phyloP scores from a whole-genome alignment of 129 eudicot genomes.

The Chrysanthemum makinoi region DNA sequence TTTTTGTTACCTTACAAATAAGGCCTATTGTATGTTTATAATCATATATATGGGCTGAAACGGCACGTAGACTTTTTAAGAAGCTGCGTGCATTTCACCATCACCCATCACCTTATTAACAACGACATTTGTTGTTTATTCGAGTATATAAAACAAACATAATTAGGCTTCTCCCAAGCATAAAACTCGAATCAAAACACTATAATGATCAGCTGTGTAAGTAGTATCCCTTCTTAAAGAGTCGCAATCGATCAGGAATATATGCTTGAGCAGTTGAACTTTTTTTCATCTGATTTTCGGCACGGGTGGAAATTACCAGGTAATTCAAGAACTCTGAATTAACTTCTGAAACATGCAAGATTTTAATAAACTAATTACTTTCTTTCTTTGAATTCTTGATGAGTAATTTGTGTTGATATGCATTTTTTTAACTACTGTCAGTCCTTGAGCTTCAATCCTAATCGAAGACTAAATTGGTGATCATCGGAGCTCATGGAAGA shows the following conservation, averaged over 20 bases:
- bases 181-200: neutral
- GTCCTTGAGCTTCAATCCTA: too few relatives aligned
- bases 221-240: too few relatives aligned
- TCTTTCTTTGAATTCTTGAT: neutral
- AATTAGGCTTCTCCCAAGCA: neutral
- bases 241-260: too few relatives aligned
- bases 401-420: too few relatives aligned
- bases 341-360: neutral
- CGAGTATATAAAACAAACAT: neutral
- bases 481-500: too few relatives aligned
- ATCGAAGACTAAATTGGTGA: neutral
- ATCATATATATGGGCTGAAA: slow-evolving; percentile 18
- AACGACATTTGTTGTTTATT: slow-evolving; percentile 18
- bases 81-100: slow-evolving; percentile 38
- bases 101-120: slow-evolving; percentile 8
- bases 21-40: too few relatives aligned
- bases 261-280: too few relatives aligned
- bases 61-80: slow-evolving; percentile 32
- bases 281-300: neutral
- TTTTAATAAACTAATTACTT: neutral
- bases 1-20: too few relatives aligned
- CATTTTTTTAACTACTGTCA: too few relatives aligned
- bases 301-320: neutral
- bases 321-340: neutral
- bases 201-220: too few relatives aligned